Conservation (phyloP, 2,329 filamentous ascomycete genomes). For the Neobulgaria alba region DNA sequence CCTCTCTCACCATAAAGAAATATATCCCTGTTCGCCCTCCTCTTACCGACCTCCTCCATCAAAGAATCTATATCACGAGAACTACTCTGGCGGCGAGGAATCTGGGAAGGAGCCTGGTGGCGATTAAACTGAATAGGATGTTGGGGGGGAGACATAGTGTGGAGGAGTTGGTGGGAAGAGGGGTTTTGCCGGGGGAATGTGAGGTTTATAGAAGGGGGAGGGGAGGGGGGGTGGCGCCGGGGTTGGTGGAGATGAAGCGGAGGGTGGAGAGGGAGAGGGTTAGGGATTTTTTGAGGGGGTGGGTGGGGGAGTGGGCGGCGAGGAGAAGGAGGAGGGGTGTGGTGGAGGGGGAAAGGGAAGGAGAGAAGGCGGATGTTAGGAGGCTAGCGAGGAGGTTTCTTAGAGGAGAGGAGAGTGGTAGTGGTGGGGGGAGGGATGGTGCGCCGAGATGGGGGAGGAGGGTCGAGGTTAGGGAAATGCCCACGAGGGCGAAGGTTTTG, state of each 20-base stretch:
- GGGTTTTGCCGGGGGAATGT: constrained; percentile 58
- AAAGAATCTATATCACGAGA: constrained; percentile 58
- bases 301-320: constrained; percentile 42
- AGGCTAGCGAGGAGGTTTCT: constrained; percentile 33
- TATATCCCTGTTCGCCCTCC: constrained; percentile 51
- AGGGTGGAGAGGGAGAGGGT: constrained; percentile 58
- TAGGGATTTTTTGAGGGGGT: constrained; percentile 56
- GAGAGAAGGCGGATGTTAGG: constrained; percentile 27
- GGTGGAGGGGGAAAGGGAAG: constrained; percentile 6
- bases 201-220: constrained; percentile 34
- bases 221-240: constrained; percentile 39
- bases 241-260: constrained; percentile 52
- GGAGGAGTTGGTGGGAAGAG: constrained; percentile 51
- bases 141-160: constrained; percentile 51
- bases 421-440: constrained; percentile 32
- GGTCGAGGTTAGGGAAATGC: constrained; percentile 38
- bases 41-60: constrained; percentile 51
- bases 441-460: constrained; percentile 29
- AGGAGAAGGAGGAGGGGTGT: constrained; percentile 20
- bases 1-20: constrained; percentile 44
- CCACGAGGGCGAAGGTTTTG: constrained; percentile 41
- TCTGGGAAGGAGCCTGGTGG: constrained; percentile 54
- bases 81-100: constrained; percentile 57
- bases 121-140: constrained; percentile 53
- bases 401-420: constrained; percentile 35